Percentiles rank a stretch among this genome's conserved stretches.
phyloP scores from a whole-genome alignment of 768 basidiomycete genomes.

The Strobilomyces echinocephalus region DNA sequence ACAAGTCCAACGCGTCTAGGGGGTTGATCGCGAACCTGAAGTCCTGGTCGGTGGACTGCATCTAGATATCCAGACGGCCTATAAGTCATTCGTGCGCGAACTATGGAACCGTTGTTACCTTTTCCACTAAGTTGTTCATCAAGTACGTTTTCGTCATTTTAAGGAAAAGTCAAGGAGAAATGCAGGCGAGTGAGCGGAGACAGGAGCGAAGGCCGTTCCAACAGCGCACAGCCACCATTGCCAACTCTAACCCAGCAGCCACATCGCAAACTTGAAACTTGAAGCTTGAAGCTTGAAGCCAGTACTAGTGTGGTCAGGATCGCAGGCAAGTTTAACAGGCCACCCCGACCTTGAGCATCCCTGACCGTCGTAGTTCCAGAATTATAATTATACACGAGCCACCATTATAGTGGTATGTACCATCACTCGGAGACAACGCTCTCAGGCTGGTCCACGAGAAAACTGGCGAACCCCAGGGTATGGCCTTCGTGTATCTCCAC shows the following conservation, averaged over 20 bases:
- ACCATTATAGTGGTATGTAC: no score
- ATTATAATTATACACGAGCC: no score
- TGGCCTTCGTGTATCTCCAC: background rate
- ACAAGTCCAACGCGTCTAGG: conserved; percentile 14
- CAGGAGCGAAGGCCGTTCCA: conserved; percentile 21
- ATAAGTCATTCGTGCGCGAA: background rate
- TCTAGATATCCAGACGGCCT: conserved; percentile 39
- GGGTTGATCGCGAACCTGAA: conserved; percentile 53
- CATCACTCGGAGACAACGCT: no score
- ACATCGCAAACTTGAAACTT: no score
- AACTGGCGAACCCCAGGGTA: background rate
- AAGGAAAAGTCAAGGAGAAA: conserved; percentile 7
- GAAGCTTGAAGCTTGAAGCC: no score
- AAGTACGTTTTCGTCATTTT: conserved; percentile 82
- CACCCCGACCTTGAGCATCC: no score
- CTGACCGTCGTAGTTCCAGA: no score
- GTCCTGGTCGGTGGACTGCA: conserved; percentile 89
- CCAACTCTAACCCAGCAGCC: background rate
- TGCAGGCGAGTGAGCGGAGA: conserved; percentile 3
- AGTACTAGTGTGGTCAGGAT: no score
- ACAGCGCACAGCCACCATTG: conserved; percentile 14
- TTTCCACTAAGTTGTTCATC: conserved; percentile 82
- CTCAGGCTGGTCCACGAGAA: no score
- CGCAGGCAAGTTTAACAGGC: no score
- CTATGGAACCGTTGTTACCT: conserved; percentile 39